These are phyloP conservation scores for Inga oerstediana DNA, from an alignment of 306 rosid species.

Conservation along the genomic window DNA sequence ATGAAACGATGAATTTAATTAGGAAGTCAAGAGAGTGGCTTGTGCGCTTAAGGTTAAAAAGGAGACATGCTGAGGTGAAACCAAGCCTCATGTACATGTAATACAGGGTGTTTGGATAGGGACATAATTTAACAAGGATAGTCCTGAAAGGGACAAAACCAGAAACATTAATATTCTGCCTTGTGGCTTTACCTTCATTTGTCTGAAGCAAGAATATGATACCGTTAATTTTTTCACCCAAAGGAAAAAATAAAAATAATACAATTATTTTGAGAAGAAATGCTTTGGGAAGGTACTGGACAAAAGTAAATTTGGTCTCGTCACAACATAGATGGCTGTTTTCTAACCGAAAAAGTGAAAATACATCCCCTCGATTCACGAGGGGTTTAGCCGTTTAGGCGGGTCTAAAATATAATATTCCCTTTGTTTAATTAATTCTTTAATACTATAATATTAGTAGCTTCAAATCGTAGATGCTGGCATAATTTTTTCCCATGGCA, in stretches of 20 bases:
- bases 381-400: slow-evolving; percentile 51
- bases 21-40: slow-evolving; percentile 3
- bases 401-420: slow-evolving; percentile 1
- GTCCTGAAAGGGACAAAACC: slow-evolving; percentile 77
- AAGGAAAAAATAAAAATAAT: background rate
- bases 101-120: slow-evolving; percentile 53
- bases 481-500: background rate
- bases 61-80: slow-evolving; percentile 38
- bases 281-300: slow-evolving; percentile 41
- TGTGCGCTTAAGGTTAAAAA: background rate
- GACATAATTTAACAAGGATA: slow-evolving; percentile 63
- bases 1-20: background rate
- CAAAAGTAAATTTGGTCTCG: slow-evolving; percentile 30
- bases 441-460: slow-evolving; percentile 3
- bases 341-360: slow-evolving; percentile 57
- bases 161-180: slow-evolving; percentile 49
- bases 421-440: background rate
- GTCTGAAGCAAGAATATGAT: slow-evolving; percentile 30
- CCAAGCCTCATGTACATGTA: slow-evolving; percentile 24
- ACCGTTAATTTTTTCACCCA: slow-evolving; percentile 23
- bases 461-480: slow-evolving; percentile 23
- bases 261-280: slow-evolving; percentile 41
- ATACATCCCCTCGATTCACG: slow-evolving; percentile 69
- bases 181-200: slow-evolving; percentile 42
- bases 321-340: slow-evolving; percentile 49